Conservation (phyloP, 1,284 basidiomycete genomes). For the Microbotryomycetes sp. region DNA sequence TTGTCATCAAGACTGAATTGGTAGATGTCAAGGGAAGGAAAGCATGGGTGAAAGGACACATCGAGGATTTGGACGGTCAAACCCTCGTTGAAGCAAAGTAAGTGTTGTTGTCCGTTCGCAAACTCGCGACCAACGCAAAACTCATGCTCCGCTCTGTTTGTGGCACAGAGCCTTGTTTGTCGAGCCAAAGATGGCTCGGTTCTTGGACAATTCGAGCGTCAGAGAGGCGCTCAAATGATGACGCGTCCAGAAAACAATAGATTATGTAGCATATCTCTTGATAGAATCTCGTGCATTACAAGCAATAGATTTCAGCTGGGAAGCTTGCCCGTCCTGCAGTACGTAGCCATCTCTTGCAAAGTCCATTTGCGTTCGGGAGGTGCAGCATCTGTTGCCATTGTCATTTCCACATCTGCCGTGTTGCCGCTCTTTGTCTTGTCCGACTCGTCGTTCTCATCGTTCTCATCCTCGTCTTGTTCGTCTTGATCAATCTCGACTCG, state of each 20-base stretch:
- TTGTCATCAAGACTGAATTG: conserved; percentile 62
- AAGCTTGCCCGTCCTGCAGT: conserved; percentile 8
- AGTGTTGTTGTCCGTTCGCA: conserved; percentile 19
- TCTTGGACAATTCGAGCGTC: conserved; percentile 50
- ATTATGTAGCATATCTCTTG: background rate
- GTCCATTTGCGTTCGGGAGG: conserved; percentile 11
- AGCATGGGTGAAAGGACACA: conserved; percentile 58
- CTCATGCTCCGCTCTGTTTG: background rate
- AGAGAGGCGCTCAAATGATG: conserved; percentile 27
- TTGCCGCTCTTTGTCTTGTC: background rate
- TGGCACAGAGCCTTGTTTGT: conserved; percentile 62
- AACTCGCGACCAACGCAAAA: background rate
- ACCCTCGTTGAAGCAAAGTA: conserved; percentile 75
- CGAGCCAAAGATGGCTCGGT: conserved; percentile 73
- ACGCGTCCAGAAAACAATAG: background rate
- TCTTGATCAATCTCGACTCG: conserved; percentile 5
- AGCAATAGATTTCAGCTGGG: background rate
- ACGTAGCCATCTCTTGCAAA: conserved; percentile 10
- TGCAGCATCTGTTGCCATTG: background rate
- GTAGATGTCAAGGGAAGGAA: conserved; percentile 68
- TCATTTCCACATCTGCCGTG: background rate
- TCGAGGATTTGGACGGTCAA: conserved; percentile 72
- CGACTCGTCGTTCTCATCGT: background rate
- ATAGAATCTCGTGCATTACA: background rate
- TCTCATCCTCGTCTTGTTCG: conserved; percentile 6